phyloP scores from a whole-genome alignment of 495 filamentous ascomycete species.

The Parachaetomium inaequale region DNA sequence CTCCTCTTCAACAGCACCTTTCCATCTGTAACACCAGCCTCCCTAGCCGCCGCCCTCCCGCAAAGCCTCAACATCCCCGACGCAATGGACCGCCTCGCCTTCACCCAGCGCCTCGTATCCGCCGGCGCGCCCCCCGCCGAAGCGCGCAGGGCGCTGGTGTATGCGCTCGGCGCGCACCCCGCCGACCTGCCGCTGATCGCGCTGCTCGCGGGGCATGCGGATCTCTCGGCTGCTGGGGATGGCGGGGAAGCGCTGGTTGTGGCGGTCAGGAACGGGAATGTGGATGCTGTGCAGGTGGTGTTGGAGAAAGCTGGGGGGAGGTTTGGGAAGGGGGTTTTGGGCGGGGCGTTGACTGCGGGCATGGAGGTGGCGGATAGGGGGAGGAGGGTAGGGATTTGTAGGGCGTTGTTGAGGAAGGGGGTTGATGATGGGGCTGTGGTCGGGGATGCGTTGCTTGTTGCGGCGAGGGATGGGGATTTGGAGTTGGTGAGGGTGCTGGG shows the following conservation, averaged over 20 bases:
- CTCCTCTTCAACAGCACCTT: slow-evolving; percentile 32
- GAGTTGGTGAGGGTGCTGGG: slow-evolving; percentile 41
- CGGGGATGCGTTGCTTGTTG: slow-evolving; percentile 40
- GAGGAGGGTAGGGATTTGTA: slow-evolving; percentile 34
- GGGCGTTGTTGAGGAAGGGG: slow-evolving; percentile 38
- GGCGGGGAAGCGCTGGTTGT: slow-evolving; percentile 41
- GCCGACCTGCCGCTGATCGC: slow-evolving; percentile 41
- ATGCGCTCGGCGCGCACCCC: slow-evolving; percentile 39
- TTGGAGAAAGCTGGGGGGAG: slow-evolving; percentile 31
- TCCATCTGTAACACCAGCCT: slow-evolving; percentile 23
- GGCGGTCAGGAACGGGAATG: slow-evolving; percentile 36
- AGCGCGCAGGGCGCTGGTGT: slow-evolving; percentile 43
- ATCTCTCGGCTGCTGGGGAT: slow-evolving; percentile 21
- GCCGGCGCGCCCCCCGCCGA: slow-evolving; percentile 39
- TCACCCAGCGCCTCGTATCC: slow-evolving; percentile 41
- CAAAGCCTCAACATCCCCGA: slow-evolving; percentile 43
- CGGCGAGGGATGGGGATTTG: slow-evolving; percentile 45
- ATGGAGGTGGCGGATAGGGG: slow-evolving; percentile 27
- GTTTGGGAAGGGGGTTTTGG: slow-evolving; percentile 29
- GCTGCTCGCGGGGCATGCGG: slow-evolving; percentile 37
- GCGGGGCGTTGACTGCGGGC: slow-evolving; percentile 34
- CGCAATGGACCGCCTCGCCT: slow-evolving; percentile 41
- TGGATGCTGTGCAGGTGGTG: slow-evolving; percentile 38
- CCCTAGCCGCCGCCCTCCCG: slow-evolving; percentile 40
- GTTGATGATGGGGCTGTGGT: slow-evolving; percentile 33